Evolutionary conservation across 2,329 filamentous ascomycete species (phyloP), one percentile per base, ranked within the genome.

Genomic region (Paecilomyces sp.): DNA sequence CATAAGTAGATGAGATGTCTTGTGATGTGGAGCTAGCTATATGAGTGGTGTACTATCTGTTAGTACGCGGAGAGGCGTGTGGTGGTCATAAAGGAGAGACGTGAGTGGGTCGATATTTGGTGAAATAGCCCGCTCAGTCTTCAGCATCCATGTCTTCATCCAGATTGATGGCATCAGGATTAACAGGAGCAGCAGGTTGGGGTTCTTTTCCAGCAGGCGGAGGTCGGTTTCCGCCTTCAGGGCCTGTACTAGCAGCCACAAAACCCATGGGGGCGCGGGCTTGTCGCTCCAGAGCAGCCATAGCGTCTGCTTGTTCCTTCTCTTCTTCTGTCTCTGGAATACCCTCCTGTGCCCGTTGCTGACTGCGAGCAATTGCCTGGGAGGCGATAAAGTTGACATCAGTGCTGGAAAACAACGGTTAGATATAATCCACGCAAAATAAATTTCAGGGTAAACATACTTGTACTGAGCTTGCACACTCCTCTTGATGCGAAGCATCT

Each of bases 331-430:
- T 62, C 33, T 62, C 66, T 54, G 68, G 58, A 56, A 63, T 68
- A 34, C 68, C 70, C 54, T 72, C 66, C 58, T 78, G 76, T 36
- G 76, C 78, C 58, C 77, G 77, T 66, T 83, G 82, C 72, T 95
- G 89, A 63, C 86, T 87, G 63, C 92, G 86, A 24, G 92, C 92
- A 65, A 99, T 82, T 28, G 94, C 94, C 74, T 99, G 94, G 4
- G 91, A 95, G 9, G 94, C 94, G 75, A 99, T 97, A 71, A 97
- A 99, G 74, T 92, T 96, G 80, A 99, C 93, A 71, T 99, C 94
- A 53, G 95, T 99, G 71, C 83, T 86, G 65, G 58, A 53, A 54
- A 68, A 81, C 72, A 68, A 81, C 72, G 81, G 13, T 64, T 63
- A 62, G 60, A 30, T n/a, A 31, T 18, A 22, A 25, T 58, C 33